Conservation (phyloP, 192 early-diverging fungal species). For the Mortierella antarctica region DNA sequence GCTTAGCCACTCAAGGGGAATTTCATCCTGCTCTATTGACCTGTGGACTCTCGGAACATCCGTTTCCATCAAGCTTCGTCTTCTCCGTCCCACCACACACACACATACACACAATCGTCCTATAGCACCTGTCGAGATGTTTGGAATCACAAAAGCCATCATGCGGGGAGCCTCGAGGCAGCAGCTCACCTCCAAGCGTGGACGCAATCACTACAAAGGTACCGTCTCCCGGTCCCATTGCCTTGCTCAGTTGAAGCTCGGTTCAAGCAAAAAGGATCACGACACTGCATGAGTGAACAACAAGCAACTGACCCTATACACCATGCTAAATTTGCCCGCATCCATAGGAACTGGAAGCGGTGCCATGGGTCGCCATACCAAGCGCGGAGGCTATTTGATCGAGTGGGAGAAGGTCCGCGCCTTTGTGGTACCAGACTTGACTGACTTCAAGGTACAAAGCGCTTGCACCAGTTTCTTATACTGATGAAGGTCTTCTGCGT, state of each 20-base stretch:
- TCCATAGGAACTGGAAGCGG: conserved; percentile 66
- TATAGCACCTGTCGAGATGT: conserved; percentile 45
- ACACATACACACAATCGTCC: not conserved
- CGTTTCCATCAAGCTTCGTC: not conserved
- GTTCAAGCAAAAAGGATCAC: not conserved
- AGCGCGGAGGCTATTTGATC: conserved; percentile 67
- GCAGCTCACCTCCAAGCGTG: conserved; percentile 66
- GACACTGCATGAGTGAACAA: not conserved
- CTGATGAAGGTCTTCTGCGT: not conserved
- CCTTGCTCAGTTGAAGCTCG: not conserved
- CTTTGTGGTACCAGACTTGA: conserved; percentile 70
- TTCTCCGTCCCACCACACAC: not conserved
- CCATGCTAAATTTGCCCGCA: not conserved
- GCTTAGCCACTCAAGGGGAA: not conserved
- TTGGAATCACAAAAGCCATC: conserved; percentile 65
- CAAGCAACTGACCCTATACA: not conserved
- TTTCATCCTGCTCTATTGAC: no score
- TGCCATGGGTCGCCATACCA: conserved; percentile 73
- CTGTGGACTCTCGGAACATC: not conserved
- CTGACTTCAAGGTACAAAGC: conserved; percentile 59
- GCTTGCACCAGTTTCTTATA: not conserved
- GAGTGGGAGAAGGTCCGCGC: conserved; percentile 70
- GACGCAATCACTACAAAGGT: conserved; percentile 73
- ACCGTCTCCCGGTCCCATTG: not conserved
- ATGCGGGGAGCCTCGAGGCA: conserved; percentile 64